Conservation (phyloP, 2,329 filamentous ascomycete genomes). For the Aspergillus hiratsukae region DNA sequence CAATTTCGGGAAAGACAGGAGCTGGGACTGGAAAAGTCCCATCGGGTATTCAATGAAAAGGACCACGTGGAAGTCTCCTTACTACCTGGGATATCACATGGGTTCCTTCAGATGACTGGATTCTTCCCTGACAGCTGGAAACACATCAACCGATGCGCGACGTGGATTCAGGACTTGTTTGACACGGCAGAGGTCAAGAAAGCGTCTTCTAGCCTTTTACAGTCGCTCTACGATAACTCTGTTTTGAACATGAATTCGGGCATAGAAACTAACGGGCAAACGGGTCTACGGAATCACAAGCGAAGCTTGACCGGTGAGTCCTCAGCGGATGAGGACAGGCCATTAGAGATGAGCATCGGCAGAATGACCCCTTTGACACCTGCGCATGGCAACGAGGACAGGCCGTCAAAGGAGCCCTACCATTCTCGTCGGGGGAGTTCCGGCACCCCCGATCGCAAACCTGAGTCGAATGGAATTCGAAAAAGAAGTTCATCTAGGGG, state of each 20-base stretch:
- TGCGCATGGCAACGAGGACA: constrained; percentile 18
- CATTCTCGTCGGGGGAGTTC: neutral
- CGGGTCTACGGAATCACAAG: constrained; percentile 41
- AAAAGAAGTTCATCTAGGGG: constrained; percentile 9
- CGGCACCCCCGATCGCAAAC: neutral
- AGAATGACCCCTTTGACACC: constrained; percentile 22
- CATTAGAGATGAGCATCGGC: constrained; percentile 73
- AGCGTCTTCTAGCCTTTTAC: constrained; percentile 15
- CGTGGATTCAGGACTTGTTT: constrained; percentile 80
- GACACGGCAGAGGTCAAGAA: constrained; percentile 19
- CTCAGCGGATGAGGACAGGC: constrained; percentile 74
- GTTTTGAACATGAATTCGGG: neutral
- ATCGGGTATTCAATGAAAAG: constrained; percentile 62
- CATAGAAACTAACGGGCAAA: constrained; percentile 8
- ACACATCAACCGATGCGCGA: constrained; percentile 71
- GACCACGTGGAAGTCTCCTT: constrained; percentile 77
- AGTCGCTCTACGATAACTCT: constrained; percentile 3
- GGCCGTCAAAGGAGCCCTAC: neutral
- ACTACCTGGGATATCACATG: constrained; percentile 85
- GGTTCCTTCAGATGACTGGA: constrained; percentile 85
- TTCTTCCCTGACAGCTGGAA: constrained; percentile 89
- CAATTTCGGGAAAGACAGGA: constrained; percentile 54
- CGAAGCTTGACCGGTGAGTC: constrained; percentile 50
- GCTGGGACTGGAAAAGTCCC: constrained; percentile 49
- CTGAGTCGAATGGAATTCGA: neutral